Conservation (phyloP, 768 basidiomycete species). For the Termitomyces sp. region DNA sequence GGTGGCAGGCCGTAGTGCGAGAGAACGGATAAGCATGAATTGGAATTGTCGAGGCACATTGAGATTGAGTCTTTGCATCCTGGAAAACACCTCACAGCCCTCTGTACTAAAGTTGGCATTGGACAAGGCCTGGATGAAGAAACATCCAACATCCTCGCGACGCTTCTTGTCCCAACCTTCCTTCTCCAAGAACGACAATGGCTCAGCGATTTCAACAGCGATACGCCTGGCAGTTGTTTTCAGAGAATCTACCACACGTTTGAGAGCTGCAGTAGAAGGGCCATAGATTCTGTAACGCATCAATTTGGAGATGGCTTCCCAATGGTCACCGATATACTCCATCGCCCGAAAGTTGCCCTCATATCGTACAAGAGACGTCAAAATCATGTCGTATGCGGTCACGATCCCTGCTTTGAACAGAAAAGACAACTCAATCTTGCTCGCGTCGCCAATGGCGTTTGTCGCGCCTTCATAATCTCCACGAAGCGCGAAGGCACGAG, state of each 20-base stretch:
- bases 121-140: slow-evolving; percentile 38
- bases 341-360: slow-evolving; percentile 27
- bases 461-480: slow-evolving; percentile 10
- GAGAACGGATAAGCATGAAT: slow-evolving; percentile 32
- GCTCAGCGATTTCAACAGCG: slow-evolving; percentile 23
- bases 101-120: slow-evolving; percentile 23
- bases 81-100: slow-evolving; percentile 31
- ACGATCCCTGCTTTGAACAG: slow-evolving; percentile 16
- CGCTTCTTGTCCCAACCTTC: slow-evolving; percentile 20
- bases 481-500: slow-evolving; percentile 7
- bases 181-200: slow-evolving; percentile 19
- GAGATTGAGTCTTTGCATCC: slow-evolving; percentile 32
- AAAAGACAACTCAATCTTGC: slow-evolving; percentile 13
- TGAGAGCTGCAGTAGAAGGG: neutral
- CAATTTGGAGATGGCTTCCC: slow-evolving; percentile 23
- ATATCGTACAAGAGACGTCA: slow-evolving; percentile 28
- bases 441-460: slow-evolving; percentile 19
- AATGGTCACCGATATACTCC: slow-evolving; percentile 33
- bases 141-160: slow-evolving; percentile 25
- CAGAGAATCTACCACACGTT: slow-evolving; percentile 4
- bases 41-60: slow-evolving; percentile 21
- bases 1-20: slow-evolving; percentile 28
- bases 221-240: slow-evolving; percentile 10
- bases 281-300: slow-evolving; percentile 1
- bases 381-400: slow-evolving; percentile 30